Evolutionary conservation across 495 filamentous ascomycete species (phyloP), one percentile per base, ranked within the genome.

Genomic region (Talaromyces stipitatus): DNA sequence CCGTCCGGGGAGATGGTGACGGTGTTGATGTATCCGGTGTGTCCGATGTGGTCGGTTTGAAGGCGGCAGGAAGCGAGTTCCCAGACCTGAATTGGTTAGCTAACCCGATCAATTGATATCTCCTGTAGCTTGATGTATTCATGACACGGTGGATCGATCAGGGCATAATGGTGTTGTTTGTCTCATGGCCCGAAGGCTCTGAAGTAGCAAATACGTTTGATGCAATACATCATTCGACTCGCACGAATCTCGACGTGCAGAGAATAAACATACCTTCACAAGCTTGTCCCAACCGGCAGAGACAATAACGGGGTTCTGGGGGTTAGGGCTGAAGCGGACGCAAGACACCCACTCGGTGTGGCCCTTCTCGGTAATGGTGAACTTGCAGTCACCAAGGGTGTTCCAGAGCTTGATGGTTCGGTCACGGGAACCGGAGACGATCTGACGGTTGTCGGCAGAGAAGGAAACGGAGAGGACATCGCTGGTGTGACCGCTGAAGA

Each of bases 191-290:
- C 63, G 59, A 66, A 75, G 83, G 87, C 91, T 99, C 94, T 96
- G 95, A 99, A 99, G 94, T 99, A 99, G 94, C 94, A 97, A 99
- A 97, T 99, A 99, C 91, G 91, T 92, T 75, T 71, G 67, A 85
- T 85, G 85, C 83, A 82, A 83, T 89, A 78, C 94, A 98, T 98
- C 94, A 88, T 96, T 67, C 81, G 79, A 77, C 12, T 41, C 33
- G 26, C 33, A 45, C 50, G n/a, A 10, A 16, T 16, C 22, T n/a
- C 22, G 11, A 55, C 16, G 11, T 24, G 10, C 10, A 58, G 53
- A 54, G 33, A 60, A 50, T 22, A 54, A 60, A 73, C 92, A 66
- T 85, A 99, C 94, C 94, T 99, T 99, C 70, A 99, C 94, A 61
- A 96, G 86, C 84, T 99, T 99, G 83, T 99, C 94, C 95, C 94